Conservation (phyloP, 2,329 filamentous ascomycete genomes). For the Curvularia spicifera region DNA sequence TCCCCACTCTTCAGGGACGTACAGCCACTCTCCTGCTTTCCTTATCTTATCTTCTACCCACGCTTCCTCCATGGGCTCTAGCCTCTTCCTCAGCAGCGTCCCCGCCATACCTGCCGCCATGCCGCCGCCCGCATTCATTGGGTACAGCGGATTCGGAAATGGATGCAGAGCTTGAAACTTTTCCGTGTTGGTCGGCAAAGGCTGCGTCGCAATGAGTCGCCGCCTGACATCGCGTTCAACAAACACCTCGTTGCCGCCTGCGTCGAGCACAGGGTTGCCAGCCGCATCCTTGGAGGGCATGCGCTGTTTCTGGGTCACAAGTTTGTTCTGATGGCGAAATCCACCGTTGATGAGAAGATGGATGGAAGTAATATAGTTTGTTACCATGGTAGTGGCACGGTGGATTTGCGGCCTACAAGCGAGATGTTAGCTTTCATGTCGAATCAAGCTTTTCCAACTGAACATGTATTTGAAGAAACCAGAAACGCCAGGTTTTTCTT, state of each 20-base stretch:
- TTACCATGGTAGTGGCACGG: constrained; percentile 24
- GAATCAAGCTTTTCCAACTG: neutral
- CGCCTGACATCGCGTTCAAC: constrained; percentile 16
- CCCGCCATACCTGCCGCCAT: constrained; percentile 29
- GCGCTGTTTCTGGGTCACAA: constrained; percentile 18
- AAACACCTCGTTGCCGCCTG: constrained; percentile 10
- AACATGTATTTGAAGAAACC: neutral
- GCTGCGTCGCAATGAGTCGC: constrained; percentile 16
- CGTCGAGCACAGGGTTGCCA: constrained; percentile 21
- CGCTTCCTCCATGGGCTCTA: constrained; percentile 35
- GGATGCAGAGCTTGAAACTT: constrained; percentile 29
- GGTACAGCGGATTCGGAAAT: constrained; percentile 36
- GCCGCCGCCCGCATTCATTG: constrained; percentile 20
- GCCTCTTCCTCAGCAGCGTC: constrained; percentile 35
- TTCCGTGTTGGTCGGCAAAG: constrained; percentile 16
- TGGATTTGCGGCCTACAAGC: constrained; percentile 28
- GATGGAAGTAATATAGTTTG: constrained; percentile 26
- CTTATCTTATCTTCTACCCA: constrained; percentile 39
- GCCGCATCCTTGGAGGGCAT: constrained; percentile 22
- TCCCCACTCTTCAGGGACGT: constrained; percentile 39
- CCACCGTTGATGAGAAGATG: constrained; percentile 32
- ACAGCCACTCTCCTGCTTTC: constrained; percentile 40
- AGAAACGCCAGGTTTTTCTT: neutral
- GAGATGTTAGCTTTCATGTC: constrained; percentile 1
- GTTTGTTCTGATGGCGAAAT: constrained; percentile 17